Evolutionary conservation across 78 protist genomes (phyloP).

Genomic region (Speleostelium caveatum): DNA sequence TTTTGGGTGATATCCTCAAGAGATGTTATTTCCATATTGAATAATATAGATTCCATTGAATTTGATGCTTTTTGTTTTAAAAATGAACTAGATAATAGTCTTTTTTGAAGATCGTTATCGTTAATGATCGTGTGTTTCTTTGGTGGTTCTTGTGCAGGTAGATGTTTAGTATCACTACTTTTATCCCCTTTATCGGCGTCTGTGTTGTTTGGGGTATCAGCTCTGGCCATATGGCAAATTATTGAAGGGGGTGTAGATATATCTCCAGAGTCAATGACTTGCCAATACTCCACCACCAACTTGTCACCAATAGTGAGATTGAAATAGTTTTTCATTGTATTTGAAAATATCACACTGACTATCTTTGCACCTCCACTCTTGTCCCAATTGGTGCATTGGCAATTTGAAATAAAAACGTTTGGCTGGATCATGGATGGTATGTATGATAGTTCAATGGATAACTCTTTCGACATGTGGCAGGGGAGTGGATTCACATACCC

Average conservation of each 20-base stretch:
- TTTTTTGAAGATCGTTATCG: no score
- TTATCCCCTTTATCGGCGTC: no score
- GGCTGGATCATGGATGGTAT: background rate
- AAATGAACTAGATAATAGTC: no score
- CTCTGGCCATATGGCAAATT: no score
- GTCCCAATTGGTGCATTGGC: background rate
- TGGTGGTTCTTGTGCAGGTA: no score
- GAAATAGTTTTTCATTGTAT: background rate
- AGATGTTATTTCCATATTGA: background rate
- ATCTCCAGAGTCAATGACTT: background rate
- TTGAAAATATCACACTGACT: background rate
- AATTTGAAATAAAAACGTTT: background rate
- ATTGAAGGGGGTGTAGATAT: no score
- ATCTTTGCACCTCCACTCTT: background rate
- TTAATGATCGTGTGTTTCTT: no score
- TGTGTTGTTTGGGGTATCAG: no score
- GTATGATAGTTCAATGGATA: no score
- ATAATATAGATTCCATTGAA: background rate
- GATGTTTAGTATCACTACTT: no score
- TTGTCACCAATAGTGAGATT: no score
- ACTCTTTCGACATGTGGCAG: background rate
- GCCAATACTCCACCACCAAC: background rate
- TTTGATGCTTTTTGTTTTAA: no score
- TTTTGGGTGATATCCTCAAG: background rate
- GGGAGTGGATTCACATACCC: background rate